A percentile compares a stretch with the other conserved stretches of the same genome.
These are phyloP conservation scores for Erythrophleum ivorense DNA, from an alignment of 331 rosid genomes.

Conservation along the genomic window DNA sequence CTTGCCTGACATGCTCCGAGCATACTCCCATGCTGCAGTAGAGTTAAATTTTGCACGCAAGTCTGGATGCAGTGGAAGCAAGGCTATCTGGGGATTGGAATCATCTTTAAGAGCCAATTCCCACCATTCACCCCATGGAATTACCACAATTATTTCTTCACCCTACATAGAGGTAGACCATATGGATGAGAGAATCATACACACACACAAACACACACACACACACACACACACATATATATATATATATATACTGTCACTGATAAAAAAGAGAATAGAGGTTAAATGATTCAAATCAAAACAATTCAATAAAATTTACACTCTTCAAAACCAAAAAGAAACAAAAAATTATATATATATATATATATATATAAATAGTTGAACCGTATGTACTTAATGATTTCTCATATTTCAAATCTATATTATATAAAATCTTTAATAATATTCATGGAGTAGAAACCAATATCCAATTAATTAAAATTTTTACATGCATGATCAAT, in stretches of 20 bases:
- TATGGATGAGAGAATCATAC: constrained; percentile 16
- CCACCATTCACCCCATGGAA: constrained; percentile 99
- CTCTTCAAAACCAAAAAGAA: background rate
- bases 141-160: constrained; percentile 88
- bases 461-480: background rate
- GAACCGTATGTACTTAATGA: background rate
- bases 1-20: constrained; percentile 92
- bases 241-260: too few species aligned
- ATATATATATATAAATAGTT: background rate
- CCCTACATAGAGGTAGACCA: constrained; percentile 61
- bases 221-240: too few species aligned
- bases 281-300: background rate
- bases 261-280: constrained; percentile 22
- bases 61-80: constrained; percentile 90
- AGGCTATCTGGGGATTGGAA: constrained; percentile 93
- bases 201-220: too few species aligned
- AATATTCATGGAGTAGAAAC: background rate
- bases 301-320: background rate
- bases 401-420: background rate
- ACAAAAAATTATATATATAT: too few species aligned
- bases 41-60: constrained; percentile 77
- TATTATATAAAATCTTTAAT: background rate
- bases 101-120: constrained; percentile 75
- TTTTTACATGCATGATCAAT: background rate
- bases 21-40: constrained; percentile 96